Evolutionary conservation across 208 protist species (phyloP).

Genomic region (Willaertia magna): DNA sequence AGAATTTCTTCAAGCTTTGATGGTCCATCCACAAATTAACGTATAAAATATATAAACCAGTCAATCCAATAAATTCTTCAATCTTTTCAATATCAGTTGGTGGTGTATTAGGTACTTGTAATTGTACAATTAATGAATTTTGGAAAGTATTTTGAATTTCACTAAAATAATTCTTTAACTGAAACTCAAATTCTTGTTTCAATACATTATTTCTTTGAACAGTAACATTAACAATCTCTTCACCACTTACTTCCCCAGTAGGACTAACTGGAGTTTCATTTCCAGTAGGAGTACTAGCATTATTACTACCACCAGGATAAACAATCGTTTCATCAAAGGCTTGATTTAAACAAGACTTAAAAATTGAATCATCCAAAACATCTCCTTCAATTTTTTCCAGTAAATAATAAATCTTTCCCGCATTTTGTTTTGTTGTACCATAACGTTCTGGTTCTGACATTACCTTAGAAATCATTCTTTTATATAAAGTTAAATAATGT

Average conservation of each 20-base stretch:
- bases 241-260: background rate
- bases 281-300: too few species aligned
- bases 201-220: background rate
- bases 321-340: background rate
- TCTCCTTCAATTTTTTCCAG: conserved; percentile 1
- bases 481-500: background rate
- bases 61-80: background rate
- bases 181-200: background rate
- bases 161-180: background rate
- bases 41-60: background rate
- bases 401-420: background rate
- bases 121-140: background rate
- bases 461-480: background rate
- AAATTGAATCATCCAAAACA: background rate
- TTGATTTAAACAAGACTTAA: background rate
- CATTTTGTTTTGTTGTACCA: background rate
- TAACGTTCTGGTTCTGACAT: conserved; percentile 2
- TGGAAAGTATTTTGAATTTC: background rate
- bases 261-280: background rate
- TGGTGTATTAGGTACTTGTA: background rate
- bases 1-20: background rate
- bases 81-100: background rate
- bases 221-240: background rate
- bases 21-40: background rate
- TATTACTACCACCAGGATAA: background rate